Percentiles rank a stretch among this genome's conserved stretches.
Evolutionary conservation across 164 flowering plant species (phyloP).

Genomic region (Piper betle): DNA sequence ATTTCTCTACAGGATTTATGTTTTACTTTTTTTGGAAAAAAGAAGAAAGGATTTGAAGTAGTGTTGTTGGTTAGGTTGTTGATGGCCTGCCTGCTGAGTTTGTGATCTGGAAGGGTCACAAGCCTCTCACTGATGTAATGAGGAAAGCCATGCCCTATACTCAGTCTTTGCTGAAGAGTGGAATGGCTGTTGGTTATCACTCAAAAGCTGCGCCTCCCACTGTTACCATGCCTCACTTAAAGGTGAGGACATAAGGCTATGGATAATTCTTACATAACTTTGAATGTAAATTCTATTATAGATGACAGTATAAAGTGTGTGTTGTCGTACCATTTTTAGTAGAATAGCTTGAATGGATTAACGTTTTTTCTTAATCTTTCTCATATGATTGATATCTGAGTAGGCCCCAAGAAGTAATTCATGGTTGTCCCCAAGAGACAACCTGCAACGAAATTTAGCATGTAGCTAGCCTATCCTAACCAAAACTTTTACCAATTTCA

Average conservation of each 20-base stretch:
- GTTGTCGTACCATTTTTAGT: too few relatives aligned
- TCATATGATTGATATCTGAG: too few relatives aligned
- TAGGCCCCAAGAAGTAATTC: too few relatives aligned
- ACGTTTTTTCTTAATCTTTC: too few relatives aligned
- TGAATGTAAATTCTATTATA: too few relatives aligned
- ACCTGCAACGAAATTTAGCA: too few relatives aligned
- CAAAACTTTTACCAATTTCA: too few relatives aligned
- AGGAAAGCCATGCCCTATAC: slow-evolving; percentile 85
- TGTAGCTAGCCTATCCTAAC: too few relatives aligned
- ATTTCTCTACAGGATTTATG: background rate
- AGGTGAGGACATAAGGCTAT: slow-evolving; percentile 27
- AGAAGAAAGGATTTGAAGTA: too few relatives aligned
- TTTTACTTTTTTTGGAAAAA: slow-evolving; percentile 2
- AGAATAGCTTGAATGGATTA: too few relatives aligned
- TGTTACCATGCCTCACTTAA: slow-evolving; percentile 96
- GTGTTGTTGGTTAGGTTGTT: slow-evolving; percentile 52
- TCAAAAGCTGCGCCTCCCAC: slow-evolving; percentile 97
- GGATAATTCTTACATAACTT: background rate
- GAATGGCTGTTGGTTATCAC: slow-evolving; percentile 75
- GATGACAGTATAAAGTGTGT: too few relatives aligned
- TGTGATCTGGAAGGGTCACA: slow-evolving; percentile 68
- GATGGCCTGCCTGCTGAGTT: slow-evolving; percentile 99
- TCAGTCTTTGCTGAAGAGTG: slow-evolving; percentile 54
- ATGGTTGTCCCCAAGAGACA: too few relatives aligned
- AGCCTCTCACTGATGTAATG: slow-evolving; percentile 42